A percentile compares a stretch with the other conserved stretches of the same genome.
Evolutionary conservation across 495 filamentous ascomycete species (phyloP).

Genomic region (Penicillium salamii): DNA sequence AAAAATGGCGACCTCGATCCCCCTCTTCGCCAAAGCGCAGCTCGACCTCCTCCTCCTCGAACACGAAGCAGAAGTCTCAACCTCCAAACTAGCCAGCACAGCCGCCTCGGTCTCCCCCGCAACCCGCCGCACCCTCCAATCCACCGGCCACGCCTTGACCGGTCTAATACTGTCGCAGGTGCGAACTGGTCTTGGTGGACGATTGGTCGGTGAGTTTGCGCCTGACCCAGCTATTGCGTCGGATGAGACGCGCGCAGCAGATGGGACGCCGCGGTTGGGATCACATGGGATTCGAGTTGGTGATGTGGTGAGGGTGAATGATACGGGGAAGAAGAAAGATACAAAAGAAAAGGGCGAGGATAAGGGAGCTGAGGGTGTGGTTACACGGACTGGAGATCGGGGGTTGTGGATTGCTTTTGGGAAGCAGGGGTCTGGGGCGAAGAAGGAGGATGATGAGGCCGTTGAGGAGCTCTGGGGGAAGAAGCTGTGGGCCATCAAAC

Average conservation of each 20-base stretch:
- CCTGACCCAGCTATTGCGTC: constrained; percentile 65
- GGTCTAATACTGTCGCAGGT: constrained; percentile 74
- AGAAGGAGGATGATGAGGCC: constrained; percentile 54
- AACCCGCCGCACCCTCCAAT: constrained; percentile 71
- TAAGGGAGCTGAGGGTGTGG: constrained; percentile 67
- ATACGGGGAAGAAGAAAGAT: constrained; percentile 64
- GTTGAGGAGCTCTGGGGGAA: constrained; percentile 58
- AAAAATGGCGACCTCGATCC: constrained; percentile 55
- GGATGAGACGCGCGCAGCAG: constrained; percentile 32
- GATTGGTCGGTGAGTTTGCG: constrained; percentile 77
- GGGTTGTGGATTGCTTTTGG: constrained; percentile 68
- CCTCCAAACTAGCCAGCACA: constrained; percentile 59
- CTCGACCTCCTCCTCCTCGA: constrained; percentile 74
- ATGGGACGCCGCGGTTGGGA: constrained; percentile 47
- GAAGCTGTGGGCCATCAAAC: constrained; percentile 75
- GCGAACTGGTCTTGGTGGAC: constrained; percentile 89
- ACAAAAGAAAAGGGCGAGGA: constrained; percentile 67
- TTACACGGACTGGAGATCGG: constrained; percentile 62
- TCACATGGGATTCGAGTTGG: constrained; percentile 84
- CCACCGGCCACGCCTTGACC: constrained; percentile 82
- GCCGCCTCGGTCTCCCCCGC: constrained; percentile 65
- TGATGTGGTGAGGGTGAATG: constrained; percentile 80
- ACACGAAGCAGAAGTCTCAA: constrained; percentile 62
- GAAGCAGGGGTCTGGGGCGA: constrained; percentile 49
- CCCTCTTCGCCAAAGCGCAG: constrained; percentile 75